Conservation (phyloP, 2,329 filamentous ascomycete genomes). For the Pestalotiopsis sp. region DNA sequence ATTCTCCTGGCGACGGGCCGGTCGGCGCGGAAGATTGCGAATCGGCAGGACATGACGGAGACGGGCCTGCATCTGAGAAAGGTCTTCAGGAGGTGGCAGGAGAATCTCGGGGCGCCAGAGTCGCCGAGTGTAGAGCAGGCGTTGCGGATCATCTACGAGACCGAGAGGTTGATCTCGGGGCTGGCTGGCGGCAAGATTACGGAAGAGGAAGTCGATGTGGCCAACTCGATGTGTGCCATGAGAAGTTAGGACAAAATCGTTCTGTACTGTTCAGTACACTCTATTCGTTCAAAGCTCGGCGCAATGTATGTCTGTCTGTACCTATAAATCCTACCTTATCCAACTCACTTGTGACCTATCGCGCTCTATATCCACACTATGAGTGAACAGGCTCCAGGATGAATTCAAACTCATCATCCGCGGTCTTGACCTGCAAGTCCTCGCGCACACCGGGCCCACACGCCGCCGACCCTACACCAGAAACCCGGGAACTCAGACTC, state of each 20-base stretch:
- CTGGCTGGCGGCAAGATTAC: constrained; percentile 8
- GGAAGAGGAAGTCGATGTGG: constrained; percentile 16
- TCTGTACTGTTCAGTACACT: not conserved
- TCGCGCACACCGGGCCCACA: constrained; percentile 51
- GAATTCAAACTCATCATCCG: constrained; percentile 45
- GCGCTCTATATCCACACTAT: not conserved
- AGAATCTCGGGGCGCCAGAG: constrained; percentile 36
- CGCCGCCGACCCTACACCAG: constrained; percentile 51
- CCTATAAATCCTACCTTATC: not conserved
- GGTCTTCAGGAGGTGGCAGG: constrained; percentile 45
- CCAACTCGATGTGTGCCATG: constrained; percentile 16
- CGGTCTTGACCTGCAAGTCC: constrained; percentile 44
- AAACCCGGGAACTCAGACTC: constrained; percentile 47
- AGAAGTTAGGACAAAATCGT: not conserved
- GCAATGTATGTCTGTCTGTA: not conserved
- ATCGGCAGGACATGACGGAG: constrained; percentile 38
- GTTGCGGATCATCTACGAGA: constrained; percentile 46
- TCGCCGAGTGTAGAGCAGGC: constrained; percentile 52
- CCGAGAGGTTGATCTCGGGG: constrained; percentile 41
- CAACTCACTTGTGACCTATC: not conserved
- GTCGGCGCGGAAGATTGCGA: constrained; percentile 37
- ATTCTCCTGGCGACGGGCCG: constrained; percentile 48
- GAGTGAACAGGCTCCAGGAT: constrained; percentile 32
- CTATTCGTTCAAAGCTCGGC: not conserved
- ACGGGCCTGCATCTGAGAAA: constrained; percentile 44